phyloP scores from a whole-genome alignment of 2,329 filamentous ascomycete species.

The Westerdykella sp. region DNA sequence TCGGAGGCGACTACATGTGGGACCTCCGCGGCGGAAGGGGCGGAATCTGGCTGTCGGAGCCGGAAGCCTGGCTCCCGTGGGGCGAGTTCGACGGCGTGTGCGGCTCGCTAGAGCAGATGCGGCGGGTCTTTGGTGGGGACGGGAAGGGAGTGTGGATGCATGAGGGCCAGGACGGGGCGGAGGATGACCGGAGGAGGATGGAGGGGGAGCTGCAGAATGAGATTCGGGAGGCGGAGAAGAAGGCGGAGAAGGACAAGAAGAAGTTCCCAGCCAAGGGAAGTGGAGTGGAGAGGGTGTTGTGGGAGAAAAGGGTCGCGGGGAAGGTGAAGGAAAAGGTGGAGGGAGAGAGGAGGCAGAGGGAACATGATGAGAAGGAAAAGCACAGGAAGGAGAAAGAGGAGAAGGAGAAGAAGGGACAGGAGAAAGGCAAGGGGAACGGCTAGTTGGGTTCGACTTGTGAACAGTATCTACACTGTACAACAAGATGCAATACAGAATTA shows the following conservation, averaged over 20 bases:
- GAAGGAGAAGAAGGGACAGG: constrained; percentile 5
- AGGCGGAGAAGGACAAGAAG: constrained; percentile 6
- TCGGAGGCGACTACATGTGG: constrained; percentile 45
- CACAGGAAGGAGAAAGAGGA: constrained; percentile 6
- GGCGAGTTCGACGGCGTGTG: constrained; percentile 40
- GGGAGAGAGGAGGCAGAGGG: constrained; percentile 2
- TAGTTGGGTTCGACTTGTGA: too few species aligned
- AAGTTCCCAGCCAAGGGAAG: constrained; percentile 6
- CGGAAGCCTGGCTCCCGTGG: constrained; percentile 44
- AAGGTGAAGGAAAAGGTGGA: constrained; percentile 15
- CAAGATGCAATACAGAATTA: too few species aligned
- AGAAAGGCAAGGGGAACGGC: not conserved
- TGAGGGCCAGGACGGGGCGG: constrained; percentile 19
- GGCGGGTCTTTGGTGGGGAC: constrained; percentile 44
- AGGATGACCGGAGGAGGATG: constrained; percentile 9
- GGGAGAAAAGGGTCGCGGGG: constrained; percentile 18
- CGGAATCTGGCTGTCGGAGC: constrained; percentile 49
- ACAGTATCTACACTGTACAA: too few species aligned
- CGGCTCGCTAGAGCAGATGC: constrained; percentile 32
- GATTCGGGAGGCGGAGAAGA: constrained; percentile 9
- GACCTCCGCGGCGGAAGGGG: constrained; percentile 48
- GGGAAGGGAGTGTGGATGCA: constrained; percentile 39
- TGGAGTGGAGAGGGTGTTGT: constrained; percentile 2
- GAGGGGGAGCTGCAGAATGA: constrained; percentile 9
- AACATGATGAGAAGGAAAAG: constrained; percentile 3